Evolutionary conservation across 2,329 filamentous ascomycete genomes (phyloP), one percentile per base, ranked within the genome.

Genomic region (Periconia sp.): DNA sequence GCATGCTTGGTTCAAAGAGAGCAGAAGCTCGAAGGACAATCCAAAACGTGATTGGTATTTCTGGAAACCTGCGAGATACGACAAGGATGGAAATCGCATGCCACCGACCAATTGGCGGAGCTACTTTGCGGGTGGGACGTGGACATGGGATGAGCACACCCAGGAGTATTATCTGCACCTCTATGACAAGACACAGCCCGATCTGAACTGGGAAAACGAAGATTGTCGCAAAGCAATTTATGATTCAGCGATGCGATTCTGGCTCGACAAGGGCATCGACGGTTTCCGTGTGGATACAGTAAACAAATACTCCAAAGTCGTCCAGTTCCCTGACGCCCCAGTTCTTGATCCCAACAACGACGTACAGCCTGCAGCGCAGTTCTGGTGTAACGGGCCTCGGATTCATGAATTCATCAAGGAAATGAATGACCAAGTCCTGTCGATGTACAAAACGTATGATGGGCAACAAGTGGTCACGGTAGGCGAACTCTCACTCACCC

Each of bases 41-140:
- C 79, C 85, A 10, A 89, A 89, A 65, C 78, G 87, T 1, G 81
- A 89, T 68, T 91, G 87, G 86, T 90, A 89, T 63, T 85, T 88
- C 61, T 90, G 87, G 87, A 79, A 81, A 54, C 80, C 81, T 1
- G 74, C 84, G 1, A 55, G 79, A 9, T 82, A 82, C 57, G 79
- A 85, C 41, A 64, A 68, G 1, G 55, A 82, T 1, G 85, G 85
- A 2, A 78, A 79, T 9, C 76, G 81, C 1, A 74, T 81, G 19
- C 83, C 85, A 1, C 85, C 85, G 1, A 88, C 83, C 49, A 88
- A 80, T 50, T 80, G 76, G 69, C 65, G 68, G 7, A 69, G 67
- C 42, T 73, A 74, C 31, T 74, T 77, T 50, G 70, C 71, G 6
- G 74, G 75, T n/a, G 64, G 66, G 8, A 68, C 68, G 50, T 55